A percentile compares a stretch with the other conserved stretches of the same genome.
Conservation (phyloP, 257 asterid genomes). For the Fraxinus quadrangulata region DNA sequence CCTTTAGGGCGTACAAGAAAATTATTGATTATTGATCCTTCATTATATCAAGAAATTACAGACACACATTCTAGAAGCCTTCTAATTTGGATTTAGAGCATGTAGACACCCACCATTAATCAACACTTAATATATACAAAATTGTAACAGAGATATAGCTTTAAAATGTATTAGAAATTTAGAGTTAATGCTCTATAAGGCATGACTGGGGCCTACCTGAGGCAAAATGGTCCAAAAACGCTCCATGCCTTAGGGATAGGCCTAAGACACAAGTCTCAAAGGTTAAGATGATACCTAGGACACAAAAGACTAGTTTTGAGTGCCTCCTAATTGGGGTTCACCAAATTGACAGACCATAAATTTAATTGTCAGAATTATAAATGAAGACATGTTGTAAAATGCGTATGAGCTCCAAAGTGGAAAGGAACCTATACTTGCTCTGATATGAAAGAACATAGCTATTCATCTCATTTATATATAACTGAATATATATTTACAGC, state of each 20-base stretch:
- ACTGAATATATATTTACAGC: conserved; percentile 7
- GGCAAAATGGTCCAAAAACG: conserved; percentile 16
- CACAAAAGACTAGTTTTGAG: background rate
- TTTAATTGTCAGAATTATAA: background rate
- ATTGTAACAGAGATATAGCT: background rate
- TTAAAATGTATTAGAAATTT: conserved; percentile 1
- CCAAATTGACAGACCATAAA: conserved; percentile 14
- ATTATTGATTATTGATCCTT: background rate
- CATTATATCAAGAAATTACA: conserved; percentile 1
- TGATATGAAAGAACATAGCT: background rate
- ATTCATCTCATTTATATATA: background rate
- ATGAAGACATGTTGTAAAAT: background rate
- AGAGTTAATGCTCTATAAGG: conserved; percentile 13
- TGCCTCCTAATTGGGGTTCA: conserved; percentile 8
- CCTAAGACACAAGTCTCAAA: conserved; percentile 14
- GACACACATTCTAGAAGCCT: conserved; percentile 17
- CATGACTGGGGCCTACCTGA: background rate
- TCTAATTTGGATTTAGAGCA: conserved; percentile 7
- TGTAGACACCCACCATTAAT: background rate
- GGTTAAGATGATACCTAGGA: conserved; percentile 18
- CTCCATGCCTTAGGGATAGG: conserved; percentile 9
- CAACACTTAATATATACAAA: conserved; percentile 17
- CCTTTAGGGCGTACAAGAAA: background rate
- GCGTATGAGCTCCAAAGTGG: background rate
- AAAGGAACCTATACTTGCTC: conserved; percentile 3